These are phyloP conservation scores for Henckelia pumila DNA, from an alignment of 257 asterid genomes.

Conservation along the genomic window DNA sequence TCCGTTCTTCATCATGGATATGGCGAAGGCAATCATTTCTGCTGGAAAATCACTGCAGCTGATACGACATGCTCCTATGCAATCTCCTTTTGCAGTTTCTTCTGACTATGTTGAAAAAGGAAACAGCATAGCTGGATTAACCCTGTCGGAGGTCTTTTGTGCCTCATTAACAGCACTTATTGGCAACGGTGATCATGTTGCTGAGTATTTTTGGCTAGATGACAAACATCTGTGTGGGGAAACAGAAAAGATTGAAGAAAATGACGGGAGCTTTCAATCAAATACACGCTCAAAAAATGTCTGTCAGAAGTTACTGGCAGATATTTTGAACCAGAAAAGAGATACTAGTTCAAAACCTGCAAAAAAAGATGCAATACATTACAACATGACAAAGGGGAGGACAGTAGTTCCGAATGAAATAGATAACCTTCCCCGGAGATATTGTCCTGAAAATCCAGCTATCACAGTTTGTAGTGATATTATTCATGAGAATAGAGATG, in stretches of 20 bases:
- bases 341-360: slow-evolving; percentile 24
- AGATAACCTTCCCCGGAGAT: slow-evolving; percentile 35
- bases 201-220: slow-evolving; percentile 54
- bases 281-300: slow-evolving; percentile 42
- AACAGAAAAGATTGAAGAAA: slow-evolving; percentile 31
- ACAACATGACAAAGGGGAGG: slow-evolving; percentile 27
- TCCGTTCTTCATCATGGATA: slow-evolving; percentile 73
- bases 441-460: slow-evolving; percentile 75
- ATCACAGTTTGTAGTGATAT: slow-evolving; percentile 59
- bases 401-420: slow-evolving; percentile 24
- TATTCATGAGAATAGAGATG: slow-evolving; percentile 51
- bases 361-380: slow-evolving; percentile 27
- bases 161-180: slow-evolving; percentile 74
- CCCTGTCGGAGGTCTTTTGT: slow-evolving; percentile 89
- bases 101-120: slow-evolving; percentile 33
- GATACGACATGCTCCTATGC: slow-evolving; percentile 67
- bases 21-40: slow-evolving; percentile 79
- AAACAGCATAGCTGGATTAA: slow-evolving; percentile 56
- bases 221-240: slow-evolving; percentile 41
- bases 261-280: slow-evolving; percentile 25
- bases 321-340: slow-evolving; percentile 51
- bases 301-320: slow-evolving; percentile 68
- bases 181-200: slow-evolving; percentile 71
- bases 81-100: slow-evolving; percentile 42
- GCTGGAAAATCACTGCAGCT: slow-evolving; percentile 97